Evolutionary conservation across 768 basidiomycete genomes (phyloP).

Genomic region (Boletus eberwhitei): DNA sequence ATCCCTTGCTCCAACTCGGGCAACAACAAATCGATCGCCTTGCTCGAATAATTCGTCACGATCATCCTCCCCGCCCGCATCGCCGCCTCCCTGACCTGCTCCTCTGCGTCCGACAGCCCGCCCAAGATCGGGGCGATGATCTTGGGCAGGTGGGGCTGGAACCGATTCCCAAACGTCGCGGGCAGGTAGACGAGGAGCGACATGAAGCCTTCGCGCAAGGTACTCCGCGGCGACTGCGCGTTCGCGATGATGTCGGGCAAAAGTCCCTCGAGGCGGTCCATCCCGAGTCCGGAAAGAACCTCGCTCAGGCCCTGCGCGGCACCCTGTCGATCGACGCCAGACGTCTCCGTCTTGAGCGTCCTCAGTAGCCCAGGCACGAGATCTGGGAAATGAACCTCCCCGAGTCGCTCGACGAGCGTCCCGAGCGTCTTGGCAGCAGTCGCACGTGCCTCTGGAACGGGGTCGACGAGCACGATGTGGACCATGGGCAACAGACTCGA

Average conservation of each 20-base stretch:
- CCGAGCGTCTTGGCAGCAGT: constrained; percentile 97
- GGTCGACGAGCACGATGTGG: constrained; percentile 89
- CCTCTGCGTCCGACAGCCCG: constrained; percentile 89
- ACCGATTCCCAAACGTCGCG: constrained; percentile 92
- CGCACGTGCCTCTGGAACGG: constrained; percentile 95
- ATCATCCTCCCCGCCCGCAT: constrained; percentile 99
- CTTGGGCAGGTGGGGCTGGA: constrained; percentile 93
- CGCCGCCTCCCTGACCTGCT: constrained; percentile 94
- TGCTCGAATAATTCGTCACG: constrained; percentile 87
- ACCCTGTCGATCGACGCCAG: constrained; percentile 95
- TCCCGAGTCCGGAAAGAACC: constrained; percentile 93
- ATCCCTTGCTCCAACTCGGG: constrained; percentile 94
- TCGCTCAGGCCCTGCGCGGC: constrained; percentile 97
- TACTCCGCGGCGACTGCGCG: constrained; percentile 83
- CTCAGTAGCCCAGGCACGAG: constrained; percentile 86
- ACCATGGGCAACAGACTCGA: constrained; percentile 84
- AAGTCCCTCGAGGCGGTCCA: constrained; percentile 92
- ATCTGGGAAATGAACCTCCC: constrained; percentile 93
- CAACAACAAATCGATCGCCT: constrained; percentile 88
- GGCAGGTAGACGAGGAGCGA: constrained; percentile 93
- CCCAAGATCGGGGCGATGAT: constrained; percentile 91
- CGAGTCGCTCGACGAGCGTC: constrained; percentile 93
- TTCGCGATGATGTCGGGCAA: constrained; percentile 92
- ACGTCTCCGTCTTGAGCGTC: constrained; percentile 88
- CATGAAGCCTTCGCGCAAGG: constrained; percentile 98